Percentiles rank a stretch among this genome's conserved stretches.
Evolutionary conservation across 2,329 filamentous ascomycete species (phyloP).

Genomic region (Cordyceps tenuipes): DNA sequence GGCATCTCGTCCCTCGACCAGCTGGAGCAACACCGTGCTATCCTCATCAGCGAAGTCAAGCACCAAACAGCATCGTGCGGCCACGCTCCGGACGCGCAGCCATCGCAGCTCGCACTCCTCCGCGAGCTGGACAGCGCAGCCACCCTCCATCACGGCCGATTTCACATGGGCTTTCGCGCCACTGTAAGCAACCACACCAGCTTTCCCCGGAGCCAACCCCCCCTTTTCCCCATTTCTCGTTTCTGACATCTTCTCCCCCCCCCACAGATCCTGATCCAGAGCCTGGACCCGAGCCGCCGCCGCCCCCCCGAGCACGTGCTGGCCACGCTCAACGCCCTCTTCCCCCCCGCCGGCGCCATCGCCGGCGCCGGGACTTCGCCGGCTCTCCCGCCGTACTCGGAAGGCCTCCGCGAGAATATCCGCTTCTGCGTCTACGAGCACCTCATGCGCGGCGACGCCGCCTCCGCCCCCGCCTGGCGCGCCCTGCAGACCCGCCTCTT

Average conservation of each 20-base stretch:
- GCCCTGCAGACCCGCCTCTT: conserved; percentile 24
- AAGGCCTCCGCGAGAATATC: conserved; percentile 26
- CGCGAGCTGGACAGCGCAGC: conserved; percentile 24
- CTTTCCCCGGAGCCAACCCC: too few relatives aligned
- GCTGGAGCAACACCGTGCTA: conserved; percentile 24
- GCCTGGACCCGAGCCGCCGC: conserved; percentile 14
- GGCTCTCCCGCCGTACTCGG: conserved; percentile 22
- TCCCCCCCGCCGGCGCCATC: conserved; percentile 21
- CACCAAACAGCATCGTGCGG: conserved; percentile 2
- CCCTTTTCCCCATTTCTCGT: too few relatives aligned
- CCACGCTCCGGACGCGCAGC: conserved; percentile 10
- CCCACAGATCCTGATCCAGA: conserved; percentile 21
- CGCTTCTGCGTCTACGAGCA: conserved; percentile 28
- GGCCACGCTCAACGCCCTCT: conserved; percentile 28
- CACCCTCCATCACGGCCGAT: conserved; percentile 20
- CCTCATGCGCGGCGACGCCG: conserved; percentile 21
- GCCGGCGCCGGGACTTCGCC: conserved; percentile 19
- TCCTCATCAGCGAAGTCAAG: background rate
- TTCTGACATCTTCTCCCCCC: background rate
- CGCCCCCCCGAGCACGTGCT: conserved; percentile 15
- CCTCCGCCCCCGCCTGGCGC: conserved; percentile 16
- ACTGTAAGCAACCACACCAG: conserved; percentile 19
- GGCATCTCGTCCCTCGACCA: conserved; percentile 25
- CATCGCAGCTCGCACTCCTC: conserved; percentile 15
- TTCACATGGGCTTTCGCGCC: conserved; percentile 26